Evolutionary conservation across 805 yeast species (phyloP).

Genomic region (Scheffersomyces amazonensis): DNA sequence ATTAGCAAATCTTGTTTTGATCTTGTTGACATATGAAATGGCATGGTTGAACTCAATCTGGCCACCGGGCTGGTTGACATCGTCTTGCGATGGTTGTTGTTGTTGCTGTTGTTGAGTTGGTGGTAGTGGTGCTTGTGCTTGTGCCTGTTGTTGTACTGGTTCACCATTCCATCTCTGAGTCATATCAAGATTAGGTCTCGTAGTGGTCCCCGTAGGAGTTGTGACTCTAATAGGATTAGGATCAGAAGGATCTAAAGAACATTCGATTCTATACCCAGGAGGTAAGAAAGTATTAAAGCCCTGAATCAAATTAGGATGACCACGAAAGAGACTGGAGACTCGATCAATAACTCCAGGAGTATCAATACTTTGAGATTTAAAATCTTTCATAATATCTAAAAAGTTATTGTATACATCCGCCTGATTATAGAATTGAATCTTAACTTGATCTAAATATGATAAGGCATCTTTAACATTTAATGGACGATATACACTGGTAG

Average conservation of each 20-base stretch:
- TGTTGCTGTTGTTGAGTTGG: constrained; percentile 9
- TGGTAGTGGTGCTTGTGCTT: neutral
- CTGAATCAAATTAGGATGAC: constrained; percentile 90
- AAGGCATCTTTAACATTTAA: constrained; percentile 95
- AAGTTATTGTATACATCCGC: constrained; percentile 96
- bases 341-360: constrained; percentile 98
- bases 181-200: constrained; percentile 52
- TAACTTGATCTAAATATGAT: constrained; percentile 93
- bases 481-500: constrained; percentile 60
- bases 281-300: constrained; percentile 98
- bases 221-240: constrained; percentile 92
- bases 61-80: constrained; percentile 38
- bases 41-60: constrained; percentile 98
- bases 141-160: constrained; percentile 7
- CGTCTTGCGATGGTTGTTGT: constrained; percentile 6
- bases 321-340: constrained; percentile 85
- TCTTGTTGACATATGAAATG: constrained; percentile 91
- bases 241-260: constrained; percentile 84
- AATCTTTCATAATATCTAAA: constrained; percentile 97
- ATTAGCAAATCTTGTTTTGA: constrained; percentile 86
- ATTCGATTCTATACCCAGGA: constrained; percentile 91
- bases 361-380: constrained; percentile 92
- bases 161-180: constrained; percentile 27
- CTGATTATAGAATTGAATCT: constrained; percentile 84
- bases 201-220: constrained; percentile 89